phyloP scores from a whole-genome alignment of 176 grass and related monocot species.

The Avena eriantha region DNA sequence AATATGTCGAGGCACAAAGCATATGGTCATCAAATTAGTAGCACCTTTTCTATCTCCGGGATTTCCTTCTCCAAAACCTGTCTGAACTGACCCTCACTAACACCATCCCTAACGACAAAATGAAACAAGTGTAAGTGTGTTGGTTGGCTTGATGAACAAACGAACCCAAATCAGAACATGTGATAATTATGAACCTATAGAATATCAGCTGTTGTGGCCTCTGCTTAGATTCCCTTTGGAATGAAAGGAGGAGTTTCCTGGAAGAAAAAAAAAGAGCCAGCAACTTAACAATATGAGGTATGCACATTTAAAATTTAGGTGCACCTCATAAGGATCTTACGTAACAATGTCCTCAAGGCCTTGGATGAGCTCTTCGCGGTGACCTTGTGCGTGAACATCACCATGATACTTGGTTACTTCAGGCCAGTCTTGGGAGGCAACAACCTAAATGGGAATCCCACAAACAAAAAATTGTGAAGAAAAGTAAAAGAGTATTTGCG shows the following conservation, averaged over 20 bases:
- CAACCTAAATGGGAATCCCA: conserved; percentile 59
- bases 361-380: conserved; percentile 58
- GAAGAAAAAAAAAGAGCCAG: background rate
- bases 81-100: conserved; percentile 81
- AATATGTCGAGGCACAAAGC: background rate
- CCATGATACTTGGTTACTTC: conserved; percentile 74
- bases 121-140: background rate
- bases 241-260: conserved; percentile 69
- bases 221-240: conserved; percentile 34
- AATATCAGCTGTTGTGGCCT: conserved; percentile 72
- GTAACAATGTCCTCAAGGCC: conserved; percentile 55
- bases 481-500: background rate
- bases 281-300: background rate
- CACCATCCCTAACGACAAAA: conserved; percentile 60
- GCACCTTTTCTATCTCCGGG: conserved; percentile 65
- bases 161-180: conserved; percentile 19
- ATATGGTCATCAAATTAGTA: background rate
- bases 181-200: conserved; percentile 51
- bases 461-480: conserved; percentile 3
- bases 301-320: conserved; percentile 2
- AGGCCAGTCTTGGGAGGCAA: conserved; percentile 83
- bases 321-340: conserved; percentile 24
- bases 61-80: conserved; percentile 71
- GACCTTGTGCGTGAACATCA: conserved; percentile 49
- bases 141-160: background rate